phyloP scores from a whole-genome alignment of 1,284 basidiomycete species.

The Heliocybe sulcata region DNA sequence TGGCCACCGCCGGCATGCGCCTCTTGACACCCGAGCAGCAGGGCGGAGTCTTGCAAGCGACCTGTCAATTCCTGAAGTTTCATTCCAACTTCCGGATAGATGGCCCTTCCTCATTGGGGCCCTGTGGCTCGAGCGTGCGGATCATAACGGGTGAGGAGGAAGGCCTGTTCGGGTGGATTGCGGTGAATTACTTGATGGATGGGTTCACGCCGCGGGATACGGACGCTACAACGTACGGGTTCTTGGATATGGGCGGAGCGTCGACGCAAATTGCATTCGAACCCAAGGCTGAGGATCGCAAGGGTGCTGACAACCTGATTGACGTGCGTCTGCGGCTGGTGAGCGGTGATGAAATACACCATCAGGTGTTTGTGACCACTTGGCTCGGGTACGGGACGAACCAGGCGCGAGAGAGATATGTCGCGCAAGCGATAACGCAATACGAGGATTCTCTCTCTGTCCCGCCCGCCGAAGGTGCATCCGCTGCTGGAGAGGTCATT shows the following conservation, averaged over 20 bases:
- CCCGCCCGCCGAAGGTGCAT: conserved; percentile 16
- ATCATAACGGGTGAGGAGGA: conserved; percentile 99
- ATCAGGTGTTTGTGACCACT: conserved; percentile 95
- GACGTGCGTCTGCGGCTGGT: conserved; percentile 80
- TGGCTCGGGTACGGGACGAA: conserved; percentile 99
- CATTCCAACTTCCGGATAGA: conserved; percentile 78
- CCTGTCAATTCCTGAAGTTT: conserved; percentile 71
- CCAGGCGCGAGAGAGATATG: conserved; percentile 88
- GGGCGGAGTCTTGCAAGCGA: conserved; percentile 62
- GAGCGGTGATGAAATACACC: conserved; percentile 80
- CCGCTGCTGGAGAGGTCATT: conserved; percentile 35
- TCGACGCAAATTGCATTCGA: conserved; percentile 99
- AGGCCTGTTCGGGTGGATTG: conserved; percentile 97
- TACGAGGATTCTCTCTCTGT: conserved; percentile 26
- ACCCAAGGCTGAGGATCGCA: conserved; percentile 50
- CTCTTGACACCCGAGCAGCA: conserved; percentile 69
- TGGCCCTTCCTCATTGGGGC: conserved; percentile 51
- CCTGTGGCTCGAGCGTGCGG: conserved; percentile 85
- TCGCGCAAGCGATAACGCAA: conserved; percentile 55
- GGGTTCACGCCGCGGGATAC: conserved; percentile 71
- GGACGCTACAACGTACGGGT: conserved; percentile 84
- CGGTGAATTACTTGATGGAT: conserved; percentile 99
- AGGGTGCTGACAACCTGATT: conserved; percentile 57
- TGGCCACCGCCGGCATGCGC: conserved; percentile 98
- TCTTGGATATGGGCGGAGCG: conserved; percentile 98